phyloP scores from a whole-genome alignment of 441 rosid species.

The Viola pubescens region DNA sequence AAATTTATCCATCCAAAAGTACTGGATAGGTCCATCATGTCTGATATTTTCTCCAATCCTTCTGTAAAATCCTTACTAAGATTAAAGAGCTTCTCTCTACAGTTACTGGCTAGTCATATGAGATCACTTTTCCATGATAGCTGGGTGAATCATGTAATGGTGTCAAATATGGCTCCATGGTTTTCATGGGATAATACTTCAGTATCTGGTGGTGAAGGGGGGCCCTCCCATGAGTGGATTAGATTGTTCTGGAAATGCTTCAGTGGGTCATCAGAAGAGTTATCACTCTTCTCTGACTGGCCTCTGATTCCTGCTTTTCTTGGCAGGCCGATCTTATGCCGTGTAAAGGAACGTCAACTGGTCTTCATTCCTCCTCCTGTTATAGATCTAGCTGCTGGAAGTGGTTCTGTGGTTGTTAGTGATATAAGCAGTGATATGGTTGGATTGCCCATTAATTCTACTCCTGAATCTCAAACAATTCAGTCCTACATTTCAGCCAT shows the following conservation, averaged over 20 bases:
- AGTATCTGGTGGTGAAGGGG: conserved; percentile 58
- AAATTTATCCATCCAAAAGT: conserved; percentile 78
- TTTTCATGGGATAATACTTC: conserved; percentile 84
- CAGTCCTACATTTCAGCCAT: conserved; percentile 52
- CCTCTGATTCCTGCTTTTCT: conserved; percentile 96
- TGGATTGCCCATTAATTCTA: conserved; percentile 28
- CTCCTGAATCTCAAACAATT: conserved; percentile 35
- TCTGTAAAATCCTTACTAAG: conserved; percentile 52
- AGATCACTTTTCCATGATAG: conserved; percentile 63
- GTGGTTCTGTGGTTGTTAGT: conserved; percentile 24
- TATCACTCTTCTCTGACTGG: conserved; percentile 83
- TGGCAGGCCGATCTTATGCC: conserved; percentile 88
- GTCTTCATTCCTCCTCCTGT: conserved; percentile 72
- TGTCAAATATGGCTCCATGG: conserved; percentile 72
- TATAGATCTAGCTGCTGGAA: conserved; percentile 31
- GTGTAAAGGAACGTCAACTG: conserved; percentile 71
- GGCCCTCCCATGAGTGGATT: conserved; percentile 95
- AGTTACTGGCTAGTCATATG: conserved; percentile 76
- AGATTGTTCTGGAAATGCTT: conserved; percentile 87
- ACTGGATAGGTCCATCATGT: conserved; percentile 66
- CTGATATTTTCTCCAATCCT: conserved; percentile 51
- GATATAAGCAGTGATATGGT: conserved; percentile 29
- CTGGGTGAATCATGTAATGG: conserved; percentile 81
- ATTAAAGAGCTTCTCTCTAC: conserved; percentile 67
- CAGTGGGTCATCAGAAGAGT: conserved; percentile 60